These are phyloP conservation scores for Spathaspora passalidarum DNA, from an alignment of 805 yeast genomes.

Conservation along the genomic window DNA sequence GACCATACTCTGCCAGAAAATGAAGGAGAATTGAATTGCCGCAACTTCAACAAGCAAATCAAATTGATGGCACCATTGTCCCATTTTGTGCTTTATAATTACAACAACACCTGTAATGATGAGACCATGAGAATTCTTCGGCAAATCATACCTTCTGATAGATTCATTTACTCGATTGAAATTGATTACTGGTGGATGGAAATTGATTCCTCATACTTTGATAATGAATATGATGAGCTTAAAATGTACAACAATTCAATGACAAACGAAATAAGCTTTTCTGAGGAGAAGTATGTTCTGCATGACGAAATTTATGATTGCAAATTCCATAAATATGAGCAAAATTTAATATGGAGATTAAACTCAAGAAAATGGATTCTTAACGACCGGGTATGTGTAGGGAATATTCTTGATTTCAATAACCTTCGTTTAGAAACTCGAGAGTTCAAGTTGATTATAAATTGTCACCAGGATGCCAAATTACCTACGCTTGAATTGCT, in stretches of 20 bases:
- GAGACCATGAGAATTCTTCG: neutral
- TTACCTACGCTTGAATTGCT: slow-evolving; percentile 46
- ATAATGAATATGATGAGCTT: slow-evolving; percentile 4
- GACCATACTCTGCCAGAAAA: neutral
- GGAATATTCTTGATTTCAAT: slow-evolving; percentile 29
- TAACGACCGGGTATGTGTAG: slow-evolving; percentile 24
- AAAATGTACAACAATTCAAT: slow-evolving; percentile 5
- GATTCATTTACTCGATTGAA: slow-evolving; percentile 7
- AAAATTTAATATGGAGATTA: slow-evolving; percentile 31
- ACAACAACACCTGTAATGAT: slow-evolving; percentile 9
- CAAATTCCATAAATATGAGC: slow-evolving; percentile 28
- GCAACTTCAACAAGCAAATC: slow-evolving; percentile 29
- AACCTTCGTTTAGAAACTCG: slow-evolving; percentile 13
- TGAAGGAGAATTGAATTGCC: slow-evolving; percentile 17
- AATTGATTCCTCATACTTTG: slow-evolving; percentile 4
- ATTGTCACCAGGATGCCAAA: slow-evolving; percentile 55
- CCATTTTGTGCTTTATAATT: slow-evolving; percentile 30
- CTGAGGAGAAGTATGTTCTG: neutral
- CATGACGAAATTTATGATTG: slow-evolving; percentile 8
- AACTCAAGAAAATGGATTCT: slow-evolving; percentile 28
- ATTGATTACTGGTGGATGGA: slow-evolving; percentile 6
- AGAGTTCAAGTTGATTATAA: slow-evolving; percentile 50
- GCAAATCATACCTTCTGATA: neutral
- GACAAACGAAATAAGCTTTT: neutral
- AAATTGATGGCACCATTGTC: slow-evolving; percentile 30